Conservation (phyloP, 495 filamentous ascomycete genomes). For the Neurospora cerealis region DNA sequence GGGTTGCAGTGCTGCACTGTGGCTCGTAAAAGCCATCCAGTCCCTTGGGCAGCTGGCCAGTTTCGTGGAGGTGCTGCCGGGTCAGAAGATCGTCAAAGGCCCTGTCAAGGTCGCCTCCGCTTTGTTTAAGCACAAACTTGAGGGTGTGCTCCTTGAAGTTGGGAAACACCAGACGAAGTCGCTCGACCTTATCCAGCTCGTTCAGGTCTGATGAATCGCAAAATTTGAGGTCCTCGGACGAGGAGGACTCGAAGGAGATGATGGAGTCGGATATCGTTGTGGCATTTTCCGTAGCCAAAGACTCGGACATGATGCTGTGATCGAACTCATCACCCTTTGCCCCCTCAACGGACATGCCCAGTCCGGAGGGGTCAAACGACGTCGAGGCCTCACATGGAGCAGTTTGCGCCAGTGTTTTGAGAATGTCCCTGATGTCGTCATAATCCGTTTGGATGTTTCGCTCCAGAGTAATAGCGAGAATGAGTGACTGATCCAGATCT, state of each 20-base stretch:
- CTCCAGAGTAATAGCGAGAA: slow-evolving; percentile 20
- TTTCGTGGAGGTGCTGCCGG: slow-evolving; percentile 57
- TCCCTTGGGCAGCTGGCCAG: slow-evolving; percentile 51
- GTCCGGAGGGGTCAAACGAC: slow-evolving; percentile 72
- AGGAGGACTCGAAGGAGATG: slow-evolving; percentile 8
- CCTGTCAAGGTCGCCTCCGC: slow-evolving; percentile 48
- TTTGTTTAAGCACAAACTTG: slow-evolving; percentile 52
- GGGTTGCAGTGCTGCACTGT: slow-evolving; percentile 24
- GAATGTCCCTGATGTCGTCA: slow-evolving; percentile 46
- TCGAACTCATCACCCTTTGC: slow-evolving; percentile 4
- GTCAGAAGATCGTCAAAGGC: slow-evolving; percentile 79
- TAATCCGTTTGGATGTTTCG: slow-evolving; percentile 59
- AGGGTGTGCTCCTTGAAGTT: slow-evolving; percentile 53
- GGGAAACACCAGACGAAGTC: slow-evolving; percentile 61
- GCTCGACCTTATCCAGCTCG: slow-evolving; percentile 44
- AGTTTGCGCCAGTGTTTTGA: slow-evolving; percentile 48
- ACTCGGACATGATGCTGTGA: background rate
- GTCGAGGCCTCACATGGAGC: slow-evolving; percentile 49
- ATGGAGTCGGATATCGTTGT: slow-evolving; percentile 22
- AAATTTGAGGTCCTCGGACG: slow-evolving; percentile 9
- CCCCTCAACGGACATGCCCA: slow-evolving; percentile 24
- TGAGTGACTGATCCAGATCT: slow-evolving; percentile 21
- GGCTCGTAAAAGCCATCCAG: slow-evolving; percentile 66
- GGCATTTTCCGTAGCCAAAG: slow-evolving; percentile 8
- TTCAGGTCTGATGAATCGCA: slow-evolving; percentile 36